Base-by-base conservation (phyloP, 2,329 filamentous ascomycete genomes). In the Parastagonospora avenae region DNA sequence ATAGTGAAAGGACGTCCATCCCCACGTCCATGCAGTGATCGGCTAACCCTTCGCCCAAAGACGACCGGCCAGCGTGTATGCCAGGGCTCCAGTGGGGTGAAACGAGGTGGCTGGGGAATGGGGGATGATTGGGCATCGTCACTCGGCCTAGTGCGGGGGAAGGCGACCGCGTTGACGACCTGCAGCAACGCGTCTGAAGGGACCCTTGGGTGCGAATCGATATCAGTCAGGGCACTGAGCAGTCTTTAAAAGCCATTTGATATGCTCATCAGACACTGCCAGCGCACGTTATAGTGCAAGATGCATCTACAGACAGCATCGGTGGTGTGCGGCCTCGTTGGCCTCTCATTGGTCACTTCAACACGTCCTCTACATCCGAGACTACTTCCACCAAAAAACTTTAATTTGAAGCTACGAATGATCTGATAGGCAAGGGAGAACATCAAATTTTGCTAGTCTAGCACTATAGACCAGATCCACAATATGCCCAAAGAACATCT, bases 41-140 rank as follows among this genome's bases (percentile, higher is more conserved):
- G 52, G 58, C 56, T 47, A 57, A 43, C 44, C 50, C 46, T 14
- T 37, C 19, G 42, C 16, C 46, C 50, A 55, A 46, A 50, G 47
- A 54, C 50, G 37, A 43, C 44, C 53, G 55, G 60, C 58, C 57
- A 62, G 63, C 62, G 55, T 54, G 60, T 54, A 48, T 50, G 40
- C 62, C 58, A 60, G 62, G 60, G 55, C 56, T 47, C 54, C 54
- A 52, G 58, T 57, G 59, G 55, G 53, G 61, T 69, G 65, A 69
- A 69, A 69, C 66, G 50, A 57, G 57, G 57, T 60, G 67, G 66
- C 62, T 68, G 67, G 66, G 61, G 47, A 47, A 28, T 9, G 39
- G 44, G 24, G 42, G 48, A 47, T 63, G 65, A 57, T 66, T 67
- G 67, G 65, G 46, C 48, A 27, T 60, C 46, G 31, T 51, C 41